A percentile compares a stretch with the other conserved stretches of the same genome.
phyloP scores from a whole-genome alignment of 2,329 filamentous ascomycete species.

The Monosporascus sp. region DNA sequence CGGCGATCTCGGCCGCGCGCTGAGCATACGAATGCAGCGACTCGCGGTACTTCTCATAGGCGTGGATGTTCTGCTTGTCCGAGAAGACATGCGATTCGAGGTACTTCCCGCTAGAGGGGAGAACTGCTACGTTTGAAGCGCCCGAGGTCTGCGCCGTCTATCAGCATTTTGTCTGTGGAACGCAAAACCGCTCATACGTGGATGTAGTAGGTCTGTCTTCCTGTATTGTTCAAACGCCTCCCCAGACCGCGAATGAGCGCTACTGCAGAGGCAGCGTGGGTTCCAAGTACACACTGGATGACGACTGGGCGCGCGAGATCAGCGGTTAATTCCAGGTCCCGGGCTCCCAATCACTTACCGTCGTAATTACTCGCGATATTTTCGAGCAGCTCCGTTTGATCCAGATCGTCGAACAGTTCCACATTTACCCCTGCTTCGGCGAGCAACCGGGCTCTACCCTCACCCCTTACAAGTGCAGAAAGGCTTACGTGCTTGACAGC shows the following conservation, averaged over 20 bases:
- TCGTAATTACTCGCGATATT: not conserved
- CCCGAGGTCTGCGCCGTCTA: constrained; percentile 35
- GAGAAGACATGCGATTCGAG: constrained; percentile 24
- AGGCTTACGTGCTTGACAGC: constrained; percentile 8
- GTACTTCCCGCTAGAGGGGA: constrained; percentile 32
- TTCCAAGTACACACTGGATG: constrained; percentile 36
- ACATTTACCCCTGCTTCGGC: not conserved
- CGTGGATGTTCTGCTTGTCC: constrained; percentile 36
- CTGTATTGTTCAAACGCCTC: constrained; percentile 23
- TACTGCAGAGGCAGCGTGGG: constrained; percentile 29
- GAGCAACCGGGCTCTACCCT: constrained; percentile 6
- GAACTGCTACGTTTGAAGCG: constrained; percentile 37
- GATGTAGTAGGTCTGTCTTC: constrained; percentile 4
- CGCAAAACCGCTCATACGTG: constrained; percentile 16
- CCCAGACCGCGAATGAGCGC: constrained; percentile 38
- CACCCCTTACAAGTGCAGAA: constrained; percentile 16
- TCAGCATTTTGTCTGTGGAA: not conserved
- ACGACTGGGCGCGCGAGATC: constrained; percentile 23
- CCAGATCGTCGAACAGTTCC: not conserved
- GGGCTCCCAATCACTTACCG: not conserved
- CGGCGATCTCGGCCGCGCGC: constrained; percentile 37
- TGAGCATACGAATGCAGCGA: constrained; percentile 32
- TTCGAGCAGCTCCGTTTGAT: constrained; percentile 11
- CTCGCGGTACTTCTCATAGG: constrained; percentile 32
- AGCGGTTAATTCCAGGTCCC: not conserved